phyloP scores from a whole-genome alignment of 108 stramenopile species.

The Cylindrotheca fusiformis region DNA sequence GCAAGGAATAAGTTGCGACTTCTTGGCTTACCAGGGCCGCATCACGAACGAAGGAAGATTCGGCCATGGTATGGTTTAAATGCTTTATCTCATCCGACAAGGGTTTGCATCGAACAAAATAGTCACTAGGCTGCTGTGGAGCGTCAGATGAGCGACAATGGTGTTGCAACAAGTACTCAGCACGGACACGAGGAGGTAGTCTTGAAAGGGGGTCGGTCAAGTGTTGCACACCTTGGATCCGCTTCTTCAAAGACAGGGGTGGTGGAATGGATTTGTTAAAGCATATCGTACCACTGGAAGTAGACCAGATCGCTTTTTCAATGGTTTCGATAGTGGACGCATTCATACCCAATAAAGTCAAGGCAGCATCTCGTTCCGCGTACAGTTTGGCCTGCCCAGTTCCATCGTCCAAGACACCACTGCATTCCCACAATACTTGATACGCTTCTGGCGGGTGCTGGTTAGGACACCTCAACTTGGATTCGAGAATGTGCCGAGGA shows the following conservation, averaged over 20 bases:
- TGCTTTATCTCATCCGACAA: slow-evolving; percentile 44
- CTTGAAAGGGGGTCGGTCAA: slow-evolving; percentile 1
- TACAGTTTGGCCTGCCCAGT: slow-evolving; percentile 82
- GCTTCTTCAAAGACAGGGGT: slow-evolving; percentile 28
- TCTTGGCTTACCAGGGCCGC: slow-evolving; percentile 31
- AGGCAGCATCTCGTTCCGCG: slow-evolving; percentile 78
- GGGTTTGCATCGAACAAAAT: slow-evolving; percentile 77
- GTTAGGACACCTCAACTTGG: slow-evolving; percentile 34
- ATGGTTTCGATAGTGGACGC: slow-evolving; percentile 32
- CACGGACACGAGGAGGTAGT: slow-evolving; percentile 39
- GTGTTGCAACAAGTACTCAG: slow-evolving; percentile 63
- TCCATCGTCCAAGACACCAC: slow-evolving; percentile 77
- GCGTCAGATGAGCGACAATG: slow-evolving; percentile 48
- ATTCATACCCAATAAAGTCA: slow-evolving; percentile 49
- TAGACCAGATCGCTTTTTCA: slow-evolving; percentile 68
- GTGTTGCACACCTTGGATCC: slow-evolving; percentile 32
- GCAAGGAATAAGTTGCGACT: slow-evolving; percentile 47
- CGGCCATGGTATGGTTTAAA: slow-evolving; percentile 62
- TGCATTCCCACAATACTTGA: slow-evolving; percentile 83
- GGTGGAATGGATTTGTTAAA: slow-evolving; percentile 63
- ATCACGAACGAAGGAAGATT: slow-evolving; percentile 30
- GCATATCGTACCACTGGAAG: slow-evolving; percentile 35
- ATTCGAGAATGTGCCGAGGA: background rate
- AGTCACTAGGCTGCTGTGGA: slow-evolving; percentile 42
- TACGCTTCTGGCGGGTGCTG: slow-evolving; percentile 24